Conservation (phyloP, 306 rosid genomes). For the Abrus pulchellus region DNA sequence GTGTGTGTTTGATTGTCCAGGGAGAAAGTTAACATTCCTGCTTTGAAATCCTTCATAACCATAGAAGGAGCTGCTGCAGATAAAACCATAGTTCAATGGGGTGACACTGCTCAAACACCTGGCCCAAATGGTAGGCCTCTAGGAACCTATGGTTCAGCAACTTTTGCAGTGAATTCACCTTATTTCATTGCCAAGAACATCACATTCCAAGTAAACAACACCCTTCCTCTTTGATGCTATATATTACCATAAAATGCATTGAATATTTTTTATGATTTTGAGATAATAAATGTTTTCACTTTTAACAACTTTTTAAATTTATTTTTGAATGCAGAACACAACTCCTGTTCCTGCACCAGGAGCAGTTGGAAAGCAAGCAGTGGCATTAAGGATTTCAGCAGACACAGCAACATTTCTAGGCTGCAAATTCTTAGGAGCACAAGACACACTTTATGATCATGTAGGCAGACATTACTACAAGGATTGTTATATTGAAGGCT, state of each 20-base stretch:
- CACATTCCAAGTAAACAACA: constrained; percentile 74
- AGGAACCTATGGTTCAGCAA: constrained; percentile 90
- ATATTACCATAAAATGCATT: too few species aligned
- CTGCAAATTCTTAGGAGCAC: constrained; percentile 90
- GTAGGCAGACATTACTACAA: constrained; percentile 92
- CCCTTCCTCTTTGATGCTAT: neutral
- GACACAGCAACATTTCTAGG: constrained; percentile 85
- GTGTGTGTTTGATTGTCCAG: constrained; percentile 48
- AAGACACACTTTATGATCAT: constrained; percentile 94
- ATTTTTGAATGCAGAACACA: constrained; percentile 66
- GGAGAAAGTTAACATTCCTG: constrained; percentile 89
- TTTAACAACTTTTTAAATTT: too few species aligned
- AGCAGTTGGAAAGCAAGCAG: constrained; percentile 89
- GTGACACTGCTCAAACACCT: constrained; percentile 93
- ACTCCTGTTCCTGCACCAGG: constrained; percentile 88
- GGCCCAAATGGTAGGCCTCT: constrained; percentile 76
- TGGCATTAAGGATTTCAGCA: constrained; percentile 93
- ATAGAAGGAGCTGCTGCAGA: constrained; percentile 95
- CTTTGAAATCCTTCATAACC: constrained; percentile 82
- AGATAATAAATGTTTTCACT: too few species aligned
- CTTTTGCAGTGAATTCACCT: constrained; percentile 91
- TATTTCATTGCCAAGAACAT: constrained; percentile 95
- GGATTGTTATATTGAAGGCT: constrained; percentile 97
- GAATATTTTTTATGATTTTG: too few species aligned
- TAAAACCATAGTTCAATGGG: constrained; percentile 92